Base-by-base conservation (phyloP, 495 filamentous ascomycete species). In the Talaromyces borbonicus region DNA sequence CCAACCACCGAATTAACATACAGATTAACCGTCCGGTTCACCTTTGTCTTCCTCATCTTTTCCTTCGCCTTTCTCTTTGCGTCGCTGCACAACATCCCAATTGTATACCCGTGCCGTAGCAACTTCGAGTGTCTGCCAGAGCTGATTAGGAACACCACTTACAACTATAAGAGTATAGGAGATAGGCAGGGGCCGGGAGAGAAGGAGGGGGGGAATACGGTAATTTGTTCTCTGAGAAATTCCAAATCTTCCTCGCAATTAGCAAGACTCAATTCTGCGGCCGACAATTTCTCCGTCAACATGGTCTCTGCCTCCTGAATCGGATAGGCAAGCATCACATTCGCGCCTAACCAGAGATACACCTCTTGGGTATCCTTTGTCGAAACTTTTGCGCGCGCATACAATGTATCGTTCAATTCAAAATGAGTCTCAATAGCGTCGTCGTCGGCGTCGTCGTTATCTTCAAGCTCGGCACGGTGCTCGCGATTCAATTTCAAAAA, bases 31-130 rank as follows among this genome's bases (percentile, higher is more conserved):
- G 18, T 32, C 43, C 9, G 29, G 20, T 33, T 50, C 49, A 9
- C 37, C 40, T 22, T 41, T 33, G 9, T 60, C 54, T 11, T 53
- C 58, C 8, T 68, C 66, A 23, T 61, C 77, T 51, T 80, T 80
- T 6, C 64, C 68, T 4, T 84, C 83, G 14, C 72, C 75, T 61
- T 86, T 90, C 47, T 95, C 90, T 74, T 93, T 95, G 48, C 92
- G 70, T 63, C 90, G 85, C 72, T 93, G 81, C 26, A 86, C 85
- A 5, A 98, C 85, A 57, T 98, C 92, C 87, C 90, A 96, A 61
- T 98, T 98, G 62, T 97, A 98, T n/a, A 98, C 86, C 46, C 93
- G 73, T 16, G 92, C 92, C 14, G 88, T 89, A 9, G 92, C 92
- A 30, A 98, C 92, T 64, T 98, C 92, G 65, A 98, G 77, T 1